Evolutionary conservation across 2,329 filamentous ascomycete genomes (phyloP).

Genomic region (Rhexocercosporidium sp.): DNA sequence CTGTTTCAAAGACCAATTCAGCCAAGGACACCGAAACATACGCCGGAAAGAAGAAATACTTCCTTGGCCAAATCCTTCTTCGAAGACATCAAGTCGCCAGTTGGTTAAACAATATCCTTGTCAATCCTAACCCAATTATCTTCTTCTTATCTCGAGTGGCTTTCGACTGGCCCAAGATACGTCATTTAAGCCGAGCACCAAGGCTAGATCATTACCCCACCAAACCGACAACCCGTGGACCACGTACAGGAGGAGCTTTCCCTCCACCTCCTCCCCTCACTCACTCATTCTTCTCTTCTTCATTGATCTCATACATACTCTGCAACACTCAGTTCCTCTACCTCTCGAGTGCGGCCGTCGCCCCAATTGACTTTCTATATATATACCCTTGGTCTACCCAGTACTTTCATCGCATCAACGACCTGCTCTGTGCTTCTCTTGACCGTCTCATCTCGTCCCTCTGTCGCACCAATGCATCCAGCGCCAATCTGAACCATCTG

Average conservation of each 20-base stretch:
- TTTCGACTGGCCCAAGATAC: neutral
- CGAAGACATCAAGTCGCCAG: neutral
- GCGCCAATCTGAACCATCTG: neutral
- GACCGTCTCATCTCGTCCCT: constrained; percentile 7
- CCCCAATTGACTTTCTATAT: neutral
- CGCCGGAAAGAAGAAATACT: neutral
- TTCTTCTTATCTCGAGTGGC: neutral
- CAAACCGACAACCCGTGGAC: neutral
- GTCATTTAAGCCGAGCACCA: constrained; percentile 12
- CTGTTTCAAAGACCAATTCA: neutral
- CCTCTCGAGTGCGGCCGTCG: neutral
- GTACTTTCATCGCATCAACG: neutral
- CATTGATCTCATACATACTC: neutral
- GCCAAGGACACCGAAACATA: neutral
- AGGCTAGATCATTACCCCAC: constrained; percentile 6
- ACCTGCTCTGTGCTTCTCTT: neutral
- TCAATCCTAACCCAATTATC: neutral
- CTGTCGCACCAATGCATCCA: constrained; percentile 19
- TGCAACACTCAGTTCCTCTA: neutral
- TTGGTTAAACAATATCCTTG: neutral
- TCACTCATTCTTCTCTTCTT: neutral
- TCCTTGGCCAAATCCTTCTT: neutral
- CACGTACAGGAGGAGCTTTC: neutral
- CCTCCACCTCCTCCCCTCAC: neutral
- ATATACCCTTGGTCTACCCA: neutral